Conservation (phyloP, 495 filamentous ascomycete species). For the Trichoderma virens region DNA sequence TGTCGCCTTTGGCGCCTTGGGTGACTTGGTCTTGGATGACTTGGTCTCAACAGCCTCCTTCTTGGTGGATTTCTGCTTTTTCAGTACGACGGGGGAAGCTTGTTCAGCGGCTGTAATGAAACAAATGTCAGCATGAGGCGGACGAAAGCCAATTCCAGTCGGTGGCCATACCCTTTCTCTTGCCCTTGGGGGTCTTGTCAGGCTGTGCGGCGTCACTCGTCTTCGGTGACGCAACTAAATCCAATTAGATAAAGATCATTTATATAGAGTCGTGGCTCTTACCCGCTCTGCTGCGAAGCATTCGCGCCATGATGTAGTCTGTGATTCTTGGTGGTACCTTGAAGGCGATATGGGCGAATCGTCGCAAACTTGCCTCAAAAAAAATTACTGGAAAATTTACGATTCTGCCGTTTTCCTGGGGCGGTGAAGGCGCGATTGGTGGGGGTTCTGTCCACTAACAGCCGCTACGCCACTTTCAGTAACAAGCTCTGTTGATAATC, state of each 20-base stretch:
- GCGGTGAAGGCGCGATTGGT: constrained; percentile 6
- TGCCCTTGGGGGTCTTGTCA: constrained; percentile 7
- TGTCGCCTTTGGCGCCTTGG: not conserved
- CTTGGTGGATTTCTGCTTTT: constrained; percentile 6
- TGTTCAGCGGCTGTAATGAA: not conserved
- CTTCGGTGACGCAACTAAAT: not conserved
- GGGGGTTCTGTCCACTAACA: not conserved
- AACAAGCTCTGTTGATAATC: not conserved
- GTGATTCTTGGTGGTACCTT: not conserved
- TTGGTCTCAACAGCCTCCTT: constrained; percentile 2
- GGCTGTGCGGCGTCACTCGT: not conserved
- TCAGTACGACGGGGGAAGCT: not conserved
- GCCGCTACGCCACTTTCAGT: not conserved
- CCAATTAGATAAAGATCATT: not conserved
- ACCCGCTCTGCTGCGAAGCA: constrained; percentile 1
- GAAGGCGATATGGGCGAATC: not conserved
- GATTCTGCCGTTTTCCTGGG: constrained; percentile 9
- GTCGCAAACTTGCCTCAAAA: not conserved
- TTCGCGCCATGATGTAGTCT: not conserved
- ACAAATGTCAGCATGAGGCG: not conserved
- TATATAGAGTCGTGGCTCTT: not conserved
- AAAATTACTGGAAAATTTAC: constrained; percentile 6
- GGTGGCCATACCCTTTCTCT: constrained; percentile 2
- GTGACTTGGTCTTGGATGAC: not conserved
- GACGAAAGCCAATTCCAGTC: not conserved